Evolutionary conservation across 345 rosid genomes (phyloP).

Genomic region (Moricandia arvensis): DNA sequence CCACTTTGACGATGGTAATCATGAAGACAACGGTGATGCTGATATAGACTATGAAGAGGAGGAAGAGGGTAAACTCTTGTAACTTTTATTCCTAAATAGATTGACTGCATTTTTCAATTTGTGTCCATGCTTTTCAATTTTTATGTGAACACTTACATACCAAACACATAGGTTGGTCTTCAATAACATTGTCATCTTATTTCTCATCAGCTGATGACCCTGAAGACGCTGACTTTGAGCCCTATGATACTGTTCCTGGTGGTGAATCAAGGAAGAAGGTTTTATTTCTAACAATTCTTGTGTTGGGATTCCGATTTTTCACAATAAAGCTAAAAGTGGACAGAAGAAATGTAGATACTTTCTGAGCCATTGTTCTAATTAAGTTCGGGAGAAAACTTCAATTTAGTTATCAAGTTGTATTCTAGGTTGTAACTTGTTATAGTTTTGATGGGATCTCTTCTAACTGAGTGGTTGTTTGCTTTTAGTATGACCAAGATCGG

Average conservation of each 20-base stretch:
- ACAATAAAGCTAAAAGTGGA: slow-evolving; percentile 6
- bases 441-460: slow-evolving; percentile 13
- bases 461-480: slow-evolving; percentile 12
- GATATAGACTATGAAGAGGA: slow-evolving; percentile 83
- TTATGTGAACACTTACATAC: neutral
- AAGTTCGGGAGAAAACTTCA: neutral
- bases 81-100: slow-evolving; percentile 11
- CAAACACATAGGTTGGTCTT: slow-evolving; percentile 6
- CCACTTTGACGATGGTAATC: slow-evolving; percentile 36
- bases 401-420: neutral
- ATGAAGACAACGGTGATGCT: slow-evolving; percentile 51
- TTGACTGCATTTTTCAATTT: neutral
- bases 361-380: neutral
- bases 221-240: slow-evolving; percentile 95
- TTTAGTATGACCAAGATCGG: slow-evolving; percentile 67
- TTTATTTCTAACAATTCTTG: slow-evolving; percentile 20
- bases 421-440: slow-evolving; percentile 13
- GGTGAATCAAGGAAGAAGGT: slow-evolving; percentile 59
- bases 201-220: slow-evolving; percentile 89
- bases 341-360: slow-evolving; percentile 1
- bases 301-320: neutral
- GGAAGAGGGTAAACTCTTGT: slow-evolving; percentile 63
- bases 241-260: slow-evolving; percentile 52
- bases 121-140: neutral
- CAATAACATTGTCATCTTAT: slow-evolving; percentile 32